A percentile compares a stretch with the other conserved stretches of the same genome.
These are phyloP conservation scores for Talaromyces ruber DNA, from an alignment of 495 filamentous ascomycete genomes.

Conservation along the genomic window DNA sequence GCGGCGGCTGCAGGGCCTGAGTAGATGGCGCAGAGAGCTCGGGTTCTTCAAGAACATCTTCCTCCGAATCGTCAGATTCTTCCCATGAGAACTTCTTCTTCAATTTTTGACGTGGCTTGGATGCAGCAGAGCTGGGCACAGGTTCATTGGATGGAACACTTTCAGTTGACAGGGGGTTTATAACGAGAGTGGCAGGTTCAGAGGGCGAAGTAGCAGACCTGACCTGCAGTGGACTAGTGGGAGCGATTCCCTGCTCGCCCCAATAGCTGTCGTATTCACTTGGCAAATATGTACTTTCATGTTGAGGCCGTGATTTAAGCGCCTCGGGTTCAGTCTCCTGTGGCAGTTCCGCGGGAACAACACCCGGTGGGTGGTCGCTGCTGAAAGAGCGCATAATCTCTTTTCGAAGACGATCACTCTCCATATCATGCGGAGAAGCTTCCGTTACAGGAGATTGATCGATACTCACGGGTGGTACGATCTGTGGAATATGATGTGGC, in stretches of 20 bases:
- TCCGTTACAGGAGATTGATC: conserved; percentile 36
- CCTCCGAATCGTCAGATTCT: background rate
- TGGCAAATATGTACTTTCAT: conserved; percentile 43
- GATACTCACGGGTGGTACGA: conserved; percentile 47
- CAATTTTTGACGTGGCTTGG: background rate
- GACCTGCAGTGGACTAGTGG: conserved; percentile 3
- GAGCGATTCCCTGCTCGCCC: conserved; percentile 25
- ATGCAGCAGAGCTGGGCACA: background rate
- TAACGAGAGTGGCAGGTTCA: background rate
- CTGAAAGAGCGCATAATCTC: conserved; percentile 77
- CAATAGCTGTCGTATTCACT: conserved; percentile 54
- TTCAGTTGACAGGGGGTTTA: background rate
- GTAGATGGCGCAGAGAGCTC: background rate
- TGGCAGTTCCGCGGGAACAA: conserved; percentile 16
- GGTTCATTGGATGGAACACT: background rate
- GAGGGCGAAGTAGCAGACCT: background rate
- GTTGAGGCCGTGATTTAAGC: conserved; percentile 13
- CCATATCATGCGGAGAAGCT: conserved; percentile 49
- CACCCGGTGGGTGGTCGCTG: conserved; percentile 18
- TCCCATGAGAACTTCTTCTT: conserved; percentile 7
- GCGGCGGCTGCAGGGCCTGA: background rate
- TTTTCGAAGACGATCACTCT: conserved; percentile 68
- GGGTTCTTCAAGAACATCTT: background rate
- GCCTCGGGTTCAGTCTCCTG: conserved; percentile 19
- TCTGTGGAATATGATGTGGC: conserved; percentile 28